phyloP scores from a whole-genome alignment of 768 basidiomycete species.

The Collybiopsis luxurians region DNA sequence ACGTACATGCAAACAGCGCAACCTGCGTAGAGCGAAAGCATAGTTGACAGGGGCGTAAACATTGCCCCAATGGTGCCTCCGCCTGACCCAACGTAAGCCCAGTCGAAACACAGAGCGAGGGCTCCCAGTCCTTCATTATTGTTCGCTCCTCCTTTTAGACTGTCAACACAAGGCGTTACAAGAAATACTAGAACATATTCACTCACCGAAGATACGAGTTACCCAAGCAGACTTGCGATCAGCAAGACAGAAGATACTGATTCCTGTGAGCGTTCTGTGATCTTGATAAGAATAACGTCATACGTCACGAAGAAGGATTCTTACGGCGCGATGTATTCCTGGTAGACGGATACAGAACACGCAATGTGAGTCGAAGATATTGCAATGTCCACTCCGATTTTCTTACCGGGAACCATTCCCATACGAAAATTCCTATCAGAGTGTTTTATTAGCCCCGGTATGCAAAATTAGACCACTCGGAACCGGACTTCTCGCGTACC shows the following conservation, averaged over 20 bases:
- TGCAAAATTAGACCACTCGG: too few relatives aligned
- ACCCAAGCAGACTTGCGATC: slow-evolving; percentile 46
- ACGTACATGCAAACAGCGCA: slow-evolving; percentile 38
- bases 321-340: slow-evolving; percentile 19
- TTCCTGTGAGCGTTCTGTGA: slow-evolving; percentile 46
- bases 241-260: slow-evolving; percentile 57
- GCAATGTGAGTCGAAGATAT: slow-evolving; percentile 28
- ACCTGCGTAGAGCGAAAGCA: slow-evolving; percentile 42
- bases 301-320: slow-evolving; percentile 1
- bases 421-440: slow-evolving; percentile 40
- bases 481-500: slow-evolving; percentile 15
- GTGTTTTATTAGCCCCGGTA: background rate
- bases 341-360: background rate
- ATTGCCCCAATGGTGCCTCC: slow-evolving; percentile 20
- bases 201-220: slow-evolving; percentile 52
- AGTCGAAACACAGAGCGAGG: slow-evolving; percentile 50
- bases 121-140: slow-evolving; percentile 47
- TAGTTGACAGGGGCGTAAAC: slow-evolving; percentile 46
- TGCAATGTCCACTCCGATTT: slow-evolving; percentile 14
- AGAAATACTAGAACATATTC: background rate
- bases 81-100: slow-evolving; percentile 41
- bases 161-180: background rate
- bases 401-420: slow-evolving; percentile 52
- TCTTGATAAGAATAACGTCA: background rate
- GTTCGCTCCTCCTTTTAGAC: slow-evolving; percentile 24